Evolutionary conservation across 495 filamentous ascomycete genomes (phyloP).

Genomic region (Durotheca rogersii): DNA sequence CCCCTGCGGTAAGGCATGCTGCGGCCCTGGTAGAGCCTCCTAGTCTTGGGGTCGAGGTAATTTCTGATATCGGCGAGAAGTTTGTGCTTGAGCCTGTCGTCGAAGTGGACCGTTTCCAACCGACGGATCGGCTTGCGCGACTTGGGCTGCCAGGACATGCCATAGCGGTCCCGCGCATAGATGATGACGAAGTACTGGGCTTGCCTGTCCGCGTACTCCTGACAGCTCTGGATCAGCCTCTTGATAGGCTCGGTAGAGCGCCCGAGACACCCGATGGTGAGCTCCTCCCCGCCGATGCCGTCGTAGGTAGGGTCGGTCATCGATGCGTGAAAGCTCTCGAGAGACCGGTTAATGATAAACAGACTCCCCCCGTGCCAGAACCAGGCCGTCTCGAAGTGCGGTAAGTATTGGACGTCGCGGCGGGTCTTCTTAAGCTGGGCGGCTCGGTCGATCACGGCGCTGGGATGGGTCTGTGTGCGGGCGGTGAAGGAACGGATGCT

Average conservation of each 20-base stretch:
- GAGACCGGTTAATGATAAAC: slow-evolving; percentile 44
- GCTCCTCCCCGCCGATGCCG: slow-evolving; percentile 43
- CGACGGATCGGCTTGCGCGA: slow-evolving; percentile 47
- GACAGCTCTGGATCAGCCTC: slow-evolving; percentile 42
- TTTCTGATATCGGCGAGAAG: slow-evolving; percentile 76
- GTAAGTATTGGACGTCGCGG: slow-evolving; percentile 46
- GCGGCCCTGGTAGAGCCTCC: slow-evolving; percentile 67
- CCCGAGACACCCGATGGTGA: slow-evolving; percentile 49
- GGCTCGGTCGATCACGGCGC: slow-evolving; percentile 37
- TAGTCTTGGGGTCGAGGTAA: slow-evolving; percentile 71
- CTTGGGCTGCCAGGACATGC: slow-evolving; percentile 46
- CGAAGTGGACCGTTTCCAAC: slow-evolving; percentile 50
- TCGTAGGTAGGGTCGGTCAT: slow-evolving; percentile 38
- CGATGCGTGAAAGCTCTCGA: slow-evolving; percentile 44
- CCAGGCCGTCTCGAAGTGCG: slow-evolving; percentile 47
- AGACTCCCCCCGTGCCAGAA: slow-evolving; percentile 45
- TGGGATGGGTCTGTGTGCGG: slow-evolving; percentile 37
- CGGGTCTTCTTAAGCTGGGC: slow-evolving; percentile 45
- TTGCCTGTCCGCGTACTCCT: slow-evolving; percentile 50
- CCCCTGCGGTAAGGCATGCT: slow-evolving; percentile 67
- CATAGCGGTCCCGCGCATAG: slow-evolving; percentile 38
- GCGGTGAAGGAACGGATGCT: slow-evolving; percentile 45
- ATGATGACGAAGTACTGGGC: slow-evolving; percentile 48
- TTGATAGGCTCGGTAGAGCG: slow-evolving; percentile 50
- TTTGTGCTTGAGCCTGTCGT: slow-evolving; percentile 59